phyloP scores from a whole-genome alignment of 2,329 filamentous ascomycete genomes.

The Cladophialophora yegresii region DNA sequence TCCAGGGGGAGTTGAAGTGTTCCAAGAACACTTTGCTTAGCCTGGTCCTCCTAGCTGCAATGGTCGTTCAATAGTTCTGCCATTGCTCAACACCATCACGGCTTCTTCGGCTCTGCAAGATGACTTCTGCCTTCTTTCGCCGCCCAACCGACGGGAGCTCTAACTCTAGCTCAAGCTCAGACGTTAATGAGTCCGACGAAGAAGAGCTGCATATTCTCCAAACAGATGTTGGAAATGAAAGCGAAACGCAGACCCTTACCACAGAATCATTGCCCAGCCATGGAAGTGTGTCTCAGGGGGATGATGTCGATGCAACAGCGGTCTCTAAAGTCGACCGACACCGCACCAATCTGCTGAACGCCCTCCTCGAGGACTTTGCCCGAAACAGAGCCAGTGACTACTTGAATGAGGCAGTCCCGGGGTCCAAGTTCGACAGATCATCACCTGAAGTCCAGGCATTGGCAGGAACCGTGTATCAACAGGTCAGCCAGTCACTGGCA shows the following conservation, averaged over 20 bases:
- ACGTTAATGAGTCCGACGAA: constrained; percentile 17
- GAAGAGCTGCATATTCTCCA: constrained; percentile 8
- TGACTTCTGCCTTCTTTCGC: constrained; percentile 34
- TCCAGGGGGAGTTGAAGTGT: background rate
- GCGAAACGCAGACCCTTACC: constrained; percentile 23
- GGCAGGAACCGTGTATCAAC: constrained; percentile 47
- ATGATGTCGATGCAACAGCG: constrained; percentile 18
- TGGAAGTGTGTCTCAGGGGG: constrained; percentile 27
- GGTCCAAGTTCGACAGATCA: constrained; percentile 45
- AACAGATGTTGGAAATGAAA: constrained; percentile 5
- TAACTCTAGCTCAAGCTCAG: constrained; percentile 27
- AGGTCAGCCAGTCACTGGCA: constrained; percentile 48
- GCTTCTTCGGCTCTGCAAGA: constrained; percentile 1
- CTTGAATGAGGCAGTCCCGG: constrained; percentile 44
- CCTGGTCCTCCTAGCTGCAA: background rate
- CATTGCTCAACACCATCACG: background rate
- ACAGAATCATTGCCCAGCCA: constrained; percentile 34
- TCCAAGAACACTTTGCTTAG: background rate
- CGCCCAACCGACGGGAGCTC: constrained; percentile 30
- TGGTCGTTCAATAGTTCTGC: background rate
- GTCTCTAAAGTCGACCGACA: constrained; percentile 28
- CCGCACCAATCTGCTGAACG: constrained; percentile 45
- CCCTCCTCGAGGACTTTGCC: constrained; percentile 51
- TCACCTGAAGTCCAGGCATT: constrained; percentile 48
- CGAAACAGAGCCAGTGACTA: constrained; percentile 48